Evolutionary conservation across 2,329 filamentous ascomycete genomes (phyloP).

Genomic region (Ophiocordyceps polyrhachis-furcata): DNA sequence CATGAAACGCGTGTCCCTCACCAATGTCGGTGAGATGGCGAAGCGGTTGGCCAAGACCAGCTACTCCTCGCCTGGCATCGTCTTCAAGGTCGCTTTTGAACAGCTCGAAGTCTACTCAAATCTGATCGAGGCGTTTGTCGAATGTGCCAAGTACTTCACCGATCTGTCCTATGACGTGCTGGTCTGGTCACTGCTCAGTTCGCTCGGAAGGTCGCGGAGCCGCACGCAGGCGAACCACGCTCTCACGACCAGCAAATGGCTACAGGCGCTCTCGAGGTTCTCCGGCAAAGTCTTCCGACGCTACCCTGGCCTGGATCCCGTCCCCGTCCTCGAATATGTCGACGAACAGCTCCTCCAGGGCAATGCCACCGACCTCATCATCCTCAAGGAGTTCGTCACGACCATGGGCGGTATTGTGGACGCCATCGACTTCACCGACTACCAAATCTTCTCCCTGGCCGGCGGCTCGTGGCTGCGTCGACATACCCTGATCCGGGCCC

Average conservation of each 20-base stretch:
- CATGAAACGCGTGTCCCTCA: conserved; percentile 76
- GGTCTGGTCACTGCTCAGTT: conserved; percentile 77
- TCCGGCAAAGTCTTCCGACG: conserved; percentile 77
- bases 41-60: conserved; percentile 83
- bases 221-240: conserved; percentile 43
- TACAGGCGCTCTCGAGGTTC: conserved; percentile 78
- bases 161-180: conserved; percentile 83
- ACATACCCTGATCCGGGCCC: conserved; percentile 61
- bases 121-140: conserved; percentile 83
- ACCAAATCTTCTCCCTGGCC: conserved; percentile 73
- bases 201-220: conserved; percentile 42
- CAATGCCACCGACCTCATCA: conserved; percentile 78
- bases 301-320: conserved; percentile 67
- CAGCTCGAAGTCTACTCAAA: conserved; percentile 93
- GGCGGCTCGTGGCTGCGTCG: conserved; percentile 64
- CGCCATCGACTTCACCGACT: conserved; percentile 72
- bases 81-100: conserved; percentile 73
- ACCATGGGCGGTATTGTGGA: conserved; percentile 90
- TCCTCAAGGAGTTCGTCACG: conserved; percentile 74
- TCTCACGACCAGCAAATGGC: conserved; percentile 72
- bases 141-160: conserved; percentile 88
- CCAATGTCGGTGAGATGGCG: conserved; percentile 73
- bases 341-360: conserved; percentile 64
- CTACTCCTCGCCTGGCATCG: conserved; percentile 73
- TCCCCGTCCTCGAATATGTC: conserved; percentile 78